Percentiles rank a stretch among this genome's conserved stretches.
These are phyloP conservation scores for Xerocomellus amylosporus DNA, from an alignment of 768 basidiomycete genomes.

Conservation along the genomic window DNA sequence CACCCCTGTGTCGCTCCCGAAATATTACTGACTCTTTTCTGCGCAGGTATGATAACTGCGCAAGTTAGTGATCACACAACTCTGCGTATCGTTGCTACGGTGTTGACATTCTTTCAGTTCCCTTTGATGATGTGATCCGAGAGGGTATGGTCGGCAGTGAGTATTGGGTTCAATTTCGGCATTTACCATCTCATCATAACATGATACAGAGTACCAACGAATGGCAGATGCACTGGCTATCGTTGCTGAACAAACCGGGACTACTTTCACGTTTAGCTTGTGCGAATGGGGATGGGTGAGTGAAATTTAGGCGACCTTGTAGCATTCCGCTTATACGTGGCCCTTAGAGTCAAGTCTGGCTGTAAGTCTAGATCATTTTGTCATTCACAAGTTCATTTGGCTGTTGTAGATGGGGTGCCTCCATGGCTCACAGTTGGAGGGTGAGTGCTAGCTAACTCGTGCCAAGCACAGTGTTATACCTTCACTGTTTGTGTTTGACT, in stretches of 20 bases:
- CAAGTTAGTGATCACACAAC: conserved; percentile 34
- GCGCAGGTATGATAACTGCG: conserved; percentile 58
- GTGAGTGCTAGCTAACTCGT: conserved; percentile 24
- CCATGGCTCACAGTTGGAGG: conserved; percentile 42
- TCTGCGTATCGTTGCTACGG: neutral
- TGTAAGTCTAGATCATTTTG: conserved; percentile 43
- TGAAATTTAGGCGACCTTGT: conserved; percentile 1
- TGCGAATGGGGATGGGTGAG: conserved; percentile 68
- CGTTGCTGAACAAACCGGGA: conserved; percentile 45
- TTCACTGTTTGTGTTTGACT: neutral
- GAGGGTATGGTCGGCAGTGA: conserved; percentile 54
- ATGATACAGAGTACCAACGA: conserved; percentile 48
- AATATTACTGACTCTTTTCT: neutral
- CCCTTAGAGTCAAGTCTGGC: conserved; percentile 55
- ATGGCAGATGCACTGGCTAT: conserved; percentile 56
- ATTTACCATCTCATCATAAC: neutral
- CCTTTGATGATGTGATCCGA: conserved; percentile 52
- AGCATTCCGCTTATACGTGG: neutral
- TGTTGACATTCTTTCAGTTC: conserved; percentile 36
- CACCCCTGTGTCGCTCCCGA: neutral
- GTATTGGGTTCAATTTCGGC: conserved; percentile 15
- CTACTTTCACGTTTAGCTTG: conserved; percentile 56
- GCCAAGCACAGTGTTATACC: neutral
- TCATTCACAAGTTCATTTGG: neutral
- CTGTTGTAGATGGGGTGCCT: conserved; percentile 34